phyloP scores from a whole-genome alignment of 495 filamentous ascomycete species.

The Penicillium bovifimosum region DNA sequence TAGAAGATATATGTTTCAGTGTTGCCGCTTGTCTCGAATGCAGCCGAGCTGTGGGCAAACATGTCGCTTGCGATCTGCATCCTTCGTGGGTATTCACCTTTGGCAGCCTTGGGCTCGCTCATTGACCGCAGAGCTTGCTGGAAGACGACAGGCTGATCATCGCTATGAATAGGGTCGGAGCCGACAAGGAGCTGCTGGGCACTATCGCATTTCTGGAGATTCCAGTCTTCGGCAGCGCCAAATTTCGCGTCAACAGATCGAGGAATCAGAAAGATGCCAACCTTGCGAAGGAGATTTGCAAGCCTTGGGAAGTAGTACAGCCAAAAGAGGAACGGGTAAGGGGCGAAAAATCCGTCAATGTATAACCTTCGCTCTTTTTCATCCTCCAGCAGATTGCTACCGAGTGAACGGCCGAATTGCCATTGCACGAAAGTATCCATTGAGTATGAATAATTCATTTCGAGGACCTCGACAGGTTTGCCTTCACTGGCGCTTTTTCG shows the following conservation, averaged over 20 bases:
- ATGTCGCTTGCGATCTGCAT: background rate
- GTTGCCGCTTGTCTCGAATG: slow-evolving; percentile 9
- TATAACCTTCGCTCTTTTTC: slow-evolving; percentile 5
- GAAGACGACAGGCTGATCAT: background rate
- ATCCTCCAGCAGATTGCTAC: slow-evolving; percentile 2
- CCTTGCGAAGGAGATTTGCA: background rate
- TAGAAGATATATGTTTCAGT: slow-evolving; percentile 7
- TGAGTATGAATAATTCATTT: slow-evolving; percentile 3
- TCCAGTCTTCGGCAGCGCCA: slow-evolving; percentile 3
- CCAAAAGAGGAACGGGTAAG: slow-evolving; percentile 7
- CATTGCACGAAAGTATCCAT: slow-evolving; percentile 8
- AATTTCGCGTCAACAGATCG: background rate
- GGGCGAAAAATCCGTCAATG: slow-evolving; percentile 6
- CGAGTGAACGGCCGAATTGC: slow-evolving; percentile 5
- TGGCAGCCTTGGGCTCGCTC: no score
- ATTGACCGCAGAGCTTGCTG: no score
- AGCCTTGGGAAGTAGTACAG: slow-evolving; percentile 6
- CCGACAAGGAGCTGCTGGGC: slow-evolving; percentile 6
- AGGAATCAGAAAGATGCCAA: slow-evolving; percentile 3
- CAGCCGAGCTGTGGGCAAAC: background rate
- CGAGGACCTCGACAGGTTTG: slow-evolving; percentile 5
- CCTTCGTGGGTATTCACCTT: background rate
- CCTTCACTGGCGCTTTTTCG: background rate
- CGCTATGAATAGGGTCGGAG: no score
- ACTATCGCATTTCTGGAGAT: slow-evolving; percentile 6